Base-by-base conservation (phyloP, 2,329 filamentous ascomycete genomes). In the Nothopassalora personata region DNA sequence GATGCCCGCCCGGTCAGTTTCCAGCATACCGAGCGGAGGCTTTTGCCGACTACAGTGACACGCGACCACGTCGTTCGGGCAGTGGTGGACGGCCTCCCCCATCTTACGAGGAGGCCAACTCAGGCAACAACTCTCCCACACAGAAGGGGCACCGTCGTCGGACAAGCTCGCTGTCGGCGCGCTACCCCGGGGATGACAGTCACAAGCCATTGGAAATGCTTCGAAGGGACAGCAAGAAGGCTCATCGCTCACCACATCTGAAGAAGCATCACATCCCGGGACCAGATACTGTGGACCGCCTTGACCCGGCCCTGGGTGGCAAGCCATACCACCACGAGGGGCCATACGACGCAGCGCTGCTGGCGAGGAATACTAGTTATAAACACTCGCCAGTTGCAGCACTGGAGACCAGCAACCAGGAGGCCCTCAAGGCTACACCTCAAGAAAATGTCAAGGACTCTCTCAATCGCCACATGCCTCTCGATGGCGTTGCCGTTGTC, bases 281-380 rank as follows among this genome's bases (percentile, higher is more conserved):
- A 49, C 83, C 90, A 1, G 92, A 97, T 72, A 80, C 81, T 8
- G 94, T 97, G 68, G 93, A 97, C 72, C 78, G 79, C 5, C 83
- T 97, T 1, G 93, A 96, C 71, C 80, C 78, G 55, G 77, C 81
- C 2, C 74, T 82, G n/a, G 82, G 83, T 55, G 82, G 83, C 53
- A 81, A 81, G 18, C 76, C 81, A 2, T 96, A 96, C 74, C 93
- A 97, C 73, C 93, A 97, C 68, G 90, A 88, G 64, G 92, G 93
- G 0, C 93, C 93, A 0, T 97, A 89, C 67, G 93, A 97, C 71
- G 90, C 92, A 9, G 88, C 90, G 1, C 80, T 90, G 54, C 79
- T 87, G 1, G 84, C 88, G 11, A 83, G 90, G 51, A 97, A 97
- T 75, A 79, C 76, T 4, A 66, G 60, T 27, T 80, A 78, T 66